Conservation (phyloP, 1,139 yeast genomes). For the Waltiozyma sp. region DNA sequence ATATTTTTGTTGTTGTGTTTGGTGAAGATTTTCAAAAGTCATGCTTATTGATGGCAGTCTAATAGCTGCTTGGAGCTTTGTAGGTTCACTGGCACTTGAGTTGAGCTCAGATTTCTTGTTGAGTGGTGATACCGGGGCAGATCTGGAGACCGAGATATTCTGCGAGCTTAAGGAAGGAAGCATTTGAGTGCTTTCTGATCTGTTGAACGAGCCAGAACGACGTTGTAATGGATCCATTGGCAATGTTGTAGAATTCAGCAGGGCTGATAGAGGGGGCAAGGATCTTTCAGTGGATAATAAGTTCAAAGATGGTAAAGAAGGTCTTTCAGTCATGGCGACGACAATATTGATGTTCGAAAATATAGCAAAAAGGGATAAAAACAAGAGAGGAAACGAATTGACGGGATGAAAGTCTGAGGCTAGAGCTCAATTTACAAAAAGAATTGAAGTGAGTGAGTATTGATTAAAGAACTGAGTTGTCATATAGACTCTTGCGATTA, state of each 20-base stretch:
- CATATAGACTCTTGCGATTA: no score
- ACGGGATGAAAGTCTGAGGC: no score
- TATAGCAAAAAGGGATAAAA: neutral
- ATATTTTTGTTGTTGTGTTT: conserved; percentile 1
- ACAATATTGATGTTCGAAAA: neutral
- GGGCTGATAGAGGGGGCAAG: conserved; percentile 8
- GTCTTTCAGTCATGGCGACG: neutral
- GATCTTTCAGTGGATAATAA: conserved; percentile 3
- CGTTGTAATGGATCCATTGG: neutral
- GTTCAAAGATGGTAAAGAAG: neutral
- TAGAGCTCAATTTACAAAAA: neutral
- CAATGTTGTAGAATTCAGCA: conserved; percentile 2
- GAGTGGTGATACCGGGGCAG: conserved; percentile 1
- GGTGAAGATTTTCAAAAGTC: conserved; percentile 12
- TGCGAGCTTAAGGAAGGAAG: neutral
- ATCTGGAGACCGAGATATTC: neutral
- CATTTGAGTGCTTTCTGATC: neutral
- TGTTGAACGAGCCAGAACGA: neutral
- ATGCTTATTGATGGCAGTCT: conserved; percentile 14
- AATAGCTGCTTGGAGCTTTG: conserved; percentile 9
- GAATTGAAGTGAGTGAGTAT: neutral
- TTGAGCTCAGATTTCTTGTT: neutral
- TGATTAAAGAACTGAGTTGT: neutral
- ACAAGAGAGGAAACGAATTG: neutral
- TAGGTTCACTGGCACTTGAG: neutral